Evolutionary conservation across 176 grass and related monocot genomes (phyloP), one percentile per base, ranked within the genome.

Genomic region (Thalia dealbata): DNA sequence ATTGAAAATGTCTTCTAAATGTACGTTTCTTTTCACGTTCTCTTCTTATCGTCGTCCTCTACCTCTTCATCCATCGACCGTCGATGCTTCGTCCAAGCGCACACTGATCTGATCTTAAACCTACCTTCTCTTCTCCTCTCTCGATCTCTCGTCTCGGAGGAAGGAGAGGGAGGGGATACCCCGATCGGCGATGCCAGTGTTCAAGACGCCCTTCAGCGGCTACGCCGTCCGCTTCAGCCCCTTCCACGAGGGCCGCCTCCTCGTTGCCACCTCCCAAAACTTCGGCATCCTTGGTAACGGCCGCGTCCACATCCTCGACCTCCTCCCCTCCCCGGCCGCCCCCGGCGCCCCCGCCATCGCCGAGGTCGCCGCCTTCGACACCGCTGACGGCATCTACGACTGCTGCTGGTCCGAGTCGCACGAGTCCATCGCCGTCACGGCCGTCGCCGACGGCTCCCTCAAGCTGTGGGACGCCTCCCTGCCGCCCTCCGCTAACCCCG

Each of bases 391-490:
- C 73, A 80, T 96, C 69, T 96, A 89, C 82, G 89, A 96, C 72
- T 91, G 88, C 80, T 87, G 86, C 72, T 96, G 92, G 92, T 96
- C 92, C 42, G 92, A 96, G 51, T 89, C 89, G 18, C 88, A 89
- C 79, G 92, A 96, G 10, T 78, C 88, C 69, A 88, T 91, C 69
- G 84, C 85, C 78, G 88, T 82, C 54, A 82, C 85, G 18, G 91
- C 82, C 21, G 76, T 84, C 1, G 91, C 78, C 24, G 88, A 96
- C 75, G 91, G 91, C 41, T 91, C 91, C 78, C 13, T 96, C n/a
- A 89, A 86, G 72, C 82, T 96, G 43, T 96, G 81, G 78, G 91
- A 96, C 56, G 64, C 76, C 27, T 75, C 85, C 21, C 80, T 96
- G 3, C 85, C 91, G 4, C 71, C 85, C 6, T 71, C 80, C n/a